Base-by-base conservation (phyloP, 306 rosid species). In the Cicer cuneatum region DNA sequence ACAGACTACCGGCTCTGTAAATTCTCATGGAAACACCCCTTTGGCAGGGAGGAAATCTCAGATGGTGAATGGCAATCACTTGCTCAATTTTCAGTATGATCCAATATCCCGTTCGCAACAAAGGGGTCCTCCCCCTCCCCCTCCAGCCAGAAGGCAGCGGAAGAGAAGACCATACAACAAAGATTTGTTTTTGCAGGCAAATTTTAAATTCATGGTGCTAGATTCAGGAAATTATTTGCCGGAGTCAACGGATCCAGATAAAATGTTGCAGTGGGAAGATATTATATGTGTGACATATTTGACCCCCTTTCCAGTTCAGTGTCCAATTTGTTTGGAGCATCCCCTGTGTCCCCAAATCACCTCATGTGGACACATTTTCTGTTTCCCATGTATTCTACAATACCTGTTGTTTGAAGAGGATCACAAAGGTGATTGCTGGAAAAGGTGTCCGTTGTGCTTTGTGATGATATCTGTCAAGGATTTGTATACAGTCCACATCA, bases 291-390 rank as follows among this genome's bases (percentile, higher is more conserved):
- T 94, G 79, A 94, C 89, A 53, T 90, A 86, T 85, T 90, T 85
- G 15, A 89, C 97, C 64, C 93, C 97, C 11, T 82, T 84, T 56
- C 63, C 78, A 68, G 87, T 94, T 57, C 97, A 87, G 79, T 94
- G 98, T 84, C 98, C 98, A 71, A 91, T 94, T 83, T 94, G 98
- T 88, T 87, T 94, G 82, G 98, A 94, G 71, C 76, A 80, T 82
- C 98, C 98, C 29, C 80, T 91, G 35, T 94, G 98, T 71, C 89
- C 98, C 5, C 98, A 94, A 81, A 91, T 94, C 80, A 91, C 98
- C 76, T 88, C 98, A 6, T 94, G 98, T 42, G 98, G 98, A 39
- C 98, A 94, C 78, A 87, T 94, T 19, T 94, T 91, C 77, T 94
- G 98, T 85, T 94, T 91, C 85, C 96, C 97, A 5, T 94, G 98